A percentile compares a stretch with the other conserved stretches of the same genome.
phyloP scores from a whole-genome alignment of 1,284 basidiomycete genomes.

The Irpex rosettiformis region DNA sequence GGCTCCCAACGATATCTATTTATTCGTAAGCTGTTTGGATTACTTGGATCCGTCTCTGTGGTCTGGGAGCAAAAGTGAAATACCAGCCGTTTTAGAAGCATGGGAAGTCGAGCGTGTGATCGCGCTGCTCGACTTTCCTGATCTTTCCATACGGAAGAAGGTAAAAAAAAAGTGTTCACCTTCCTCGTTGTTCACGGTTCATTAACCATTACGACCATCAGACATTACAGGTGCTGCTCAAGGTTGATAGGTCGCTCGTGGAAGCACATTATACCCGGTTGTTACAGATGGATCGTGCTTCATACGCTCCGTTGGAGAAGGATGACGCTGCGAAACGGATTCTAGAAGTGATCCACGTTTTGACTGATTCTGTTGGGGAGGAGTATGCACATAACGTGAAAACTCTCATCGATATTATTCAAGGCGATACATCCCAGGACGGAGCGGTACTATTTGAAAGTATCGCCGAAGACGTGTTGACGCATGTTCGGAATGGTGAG shows the following conservation, averaged over 20 bases:
- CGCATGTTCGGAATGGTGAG: slow-evolving; percentile 46
- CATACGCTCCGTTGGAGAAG: slow-evolving; percentile 30
- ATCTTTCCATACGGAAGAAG: slow-evolving; percentile 54
- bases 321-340: slow-evolving; percentile 41
- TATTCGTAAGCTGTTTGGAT: slow-evolving; percentile 62
- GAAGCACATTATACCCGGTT: slow-evolving; percentile 50
- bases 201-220: slow-evolving; percentile 25
- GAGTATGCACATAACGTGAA: slow-evolving; percentile 52
- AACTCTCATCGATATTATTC: slow-evolving; percentile 41
- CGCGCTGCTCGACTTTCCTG: slow-evolving; percentile 56
- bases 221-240: slow-evolving; percentile 53
- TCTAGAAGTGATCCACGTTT: slow-evolving; percentile 54
- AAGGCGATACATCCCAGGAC: slow-evolving; percentile 31
- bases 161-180: slow-evolving; percentile 42
- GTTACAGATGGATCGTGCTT: slow-evolving; percentile 35
- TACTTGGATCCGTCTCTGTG: slow-evolving; percentile 55
- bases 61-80: slow-evolving; percentile 55
- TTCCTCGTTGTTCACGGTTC: slow-evolving; percentile 15
- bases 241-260: slow-evolving; percentile 55
- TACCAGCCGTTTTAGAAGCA: slow-evolving; percentile 52
- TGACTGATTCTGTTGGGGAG: slow-evolving; percentile 50
- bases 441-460: slow-evolving; percentile 46
- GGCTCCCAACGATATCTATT: slow-evolving; percentile 56
- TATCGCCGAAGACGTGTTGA: slow-evolving; percentile 51
- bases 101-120: slow-evolving; percentile 71